Evolutionary conservation across 1,284 basidiomycete species (phyloP), one percentile per base, ranked within the genome.

Genomic region (Cryptococcus hybrid): DNA sequence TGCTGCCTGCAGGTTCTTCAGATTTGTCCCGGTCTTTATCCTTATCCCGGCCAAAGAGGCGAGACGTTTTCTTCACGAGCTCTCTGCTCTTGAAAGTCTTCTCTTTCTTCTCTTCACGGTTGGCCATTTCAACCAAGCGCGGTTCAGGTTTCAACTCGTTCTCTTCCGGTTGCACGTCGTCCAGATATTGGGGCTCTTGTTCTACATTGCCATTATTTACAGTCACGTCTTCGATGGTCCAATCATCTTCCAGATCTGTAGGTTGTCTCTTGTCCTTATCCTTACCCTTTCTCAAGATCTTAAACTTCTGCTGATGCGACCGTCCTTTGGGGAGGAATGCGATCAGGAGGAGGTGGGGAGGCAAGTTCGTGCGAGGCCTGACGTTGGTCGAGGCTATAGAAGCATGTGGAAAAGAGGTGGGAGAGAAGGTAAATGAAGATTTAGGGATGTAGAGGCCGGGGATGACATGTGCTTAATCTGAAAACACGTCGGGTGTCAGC

Each of bases 21-120:
- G 60, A 55, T n/a, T 46, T 24, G 34, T 56, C 56, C 6, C 24
- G 42, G 18, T 55, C 38, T 38, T 50, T 47, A 34, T 67, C 66
- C 45, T 55, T 64, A 24, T 57, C 61, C 38, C 75, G 56, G 7
- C 57, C 56, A 49, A 77, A 77, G 47, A 77, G 54, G 34, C 68
- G 64, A 13, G 71, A 73, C 0, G 75, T 77, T 65, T 77, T 77
- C 63, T 75, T 74, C 2, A 67, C 75, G 39, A 77, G 52, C 9
- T 64, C 55, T 11, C 67, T 60, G 5, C 70, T 60, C 52, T 70
- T 74, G 5, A 57, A 61, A 52, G 56, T 59, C 61, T 66, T 65
- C 51, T 64, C 59, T 52, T 64, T 59, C 56, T 59, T 61, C 39
- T 58, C 59, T 24, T 24, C 24, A 50, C 64, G 58, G 12, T 53